phyloP scores from a whole-genome alignment of 2,329 filamentous ascomycete genomes.

The Penicillium sp. region DNA sequence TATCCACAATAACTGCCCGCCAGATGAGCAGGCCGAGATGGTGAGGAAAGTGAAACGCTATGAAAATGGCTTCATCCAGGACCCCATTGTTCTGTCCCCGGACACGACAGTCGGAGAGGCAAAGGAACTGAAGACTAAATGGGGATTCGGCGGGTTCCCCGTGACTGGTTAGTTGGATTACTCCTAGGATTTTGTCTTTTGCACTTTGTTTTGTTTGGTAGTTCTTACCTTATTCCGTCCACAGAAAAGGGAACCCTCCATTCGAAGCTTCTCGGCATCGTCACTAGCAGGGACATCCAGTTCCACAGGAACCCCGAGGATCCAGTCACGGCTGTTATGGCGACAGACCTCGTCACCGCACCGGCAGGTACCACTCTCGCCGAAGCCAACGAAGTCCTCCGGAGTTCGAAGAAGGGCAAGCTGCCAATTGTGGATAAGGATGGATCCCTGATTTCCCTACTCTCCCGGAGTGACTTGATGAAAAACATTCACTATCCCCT shows the following conservation, averaged over 20 bases:
- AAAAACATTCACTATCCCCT: constrained; percentile 98
- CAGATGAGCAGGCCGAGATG: constrained; percentile 97
- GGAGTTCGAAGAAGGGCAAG: constrained; percentile 97
- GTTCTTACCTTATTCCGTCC: background rate
- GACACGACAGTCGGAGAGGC: constrained; percentile 87
- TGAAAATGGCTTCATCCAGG: constrained; percentile 98
- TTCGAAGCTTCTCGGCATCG: constrained; percentile 94
- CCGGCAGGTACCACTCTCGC: constrained; percentile 74
- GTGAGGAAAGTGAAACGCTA: constrained; percentile 98
- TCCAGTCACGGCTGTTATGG: constrained; percentile 87
- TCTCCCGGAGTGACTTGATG: constrained; percentile 91
- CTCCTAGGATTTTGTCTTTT: background rate
- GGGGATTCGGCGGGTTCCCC: constrained; percentile 97
- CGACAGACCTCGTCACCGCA: constrained; percentile 88
- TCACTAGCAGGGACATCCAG: constrained; percentile 96
- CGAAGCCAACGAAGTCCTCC: constrained; percentile 90
- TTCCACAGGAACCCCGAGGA: constrained; percentile 76
- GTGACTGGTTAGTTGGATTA: constrained; percentile 78
- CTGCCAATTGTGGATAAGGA: constrained; percentile 83
- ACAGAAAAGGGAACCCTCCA: constrained; percentile 86
- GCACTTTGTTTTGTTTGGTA: background rate
- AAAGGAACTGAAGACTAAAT: constrained; percentile 90
- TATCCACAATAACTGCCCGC: constrained; percentile 99
- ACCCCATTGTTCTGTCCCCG: constrained; percentile 87
- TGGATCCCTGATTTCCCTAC: constrained; percentile 84